phyloP scores from a whole-genome alignment of 106 monocot species.

The Dendrobium officinale region DNA sequence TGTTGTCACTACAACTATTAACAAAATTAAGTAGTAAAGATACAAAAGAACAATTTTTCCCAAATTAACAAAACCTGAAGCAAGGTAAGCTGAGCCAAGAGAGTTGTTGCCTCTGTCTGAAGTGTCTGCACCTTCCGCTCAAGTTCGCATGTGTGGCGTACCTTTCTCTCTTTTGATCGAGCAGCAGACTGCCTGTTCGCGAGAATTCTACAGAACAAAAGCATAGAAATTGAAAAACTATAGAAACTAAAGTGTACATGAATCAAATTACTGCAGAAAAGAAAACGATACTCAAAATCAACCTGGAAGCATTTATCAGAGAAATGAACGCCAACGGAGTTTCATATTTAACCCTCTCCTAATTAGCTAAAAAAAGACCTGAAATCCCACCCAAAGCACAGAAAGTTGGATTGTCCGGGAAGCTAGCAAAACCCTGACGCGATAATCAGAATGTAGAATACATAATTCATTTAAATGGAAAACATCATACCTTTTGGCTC shows the following conservation, averaged over 20 bases:
- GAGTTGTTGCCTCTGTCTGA: constrained; percentile 63
- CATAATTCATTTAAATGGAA: not conserved
- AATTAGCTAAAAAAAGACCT: too few relatives aligned
- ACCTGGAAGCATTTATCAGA: too few relatives aligned
- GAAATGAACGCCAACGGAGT: too few relatives aligned
- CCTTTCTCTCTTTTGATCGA: constrained; percentile 65
- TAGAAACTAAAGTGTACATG: not conserved
- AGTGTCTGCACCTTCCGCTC: constrained; percentile 67
- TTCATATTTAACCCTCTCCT: too few relatives aligned
- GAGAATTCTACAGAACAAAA: constrained; percentile 36
- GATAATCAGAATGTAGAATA: not conserved
- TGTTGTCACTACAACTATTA: not conserved
- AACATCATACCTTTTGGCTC: constrained; percentile 68
- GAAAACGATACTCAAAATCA: not conserved
- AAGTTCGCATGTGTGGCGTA: constrained; percentile 51
- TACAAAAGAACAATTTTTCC: not conserved
- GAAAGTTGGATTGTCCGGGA: too few relatives aligned
- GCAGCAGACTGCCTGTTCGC: constrained; percentile 76
- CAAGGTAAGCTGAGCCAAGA: constrained; percentile 59
- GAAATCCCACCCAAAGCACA: too few relatives aligned
- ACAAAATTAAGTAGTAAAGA: not conserved
- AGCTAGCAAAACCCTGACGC: not conserved
- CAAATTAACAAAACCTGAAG: constrained; percentile 37
- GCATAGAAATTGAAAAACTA: not conserved
- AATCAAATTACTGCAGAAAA: not conserved